Percentiles rank a stretch among this genome's conserved stretches.
Conservation (phyloP, 2,329 filamentous ascomycete genomes). For the Diaporthe eres region DNA sequence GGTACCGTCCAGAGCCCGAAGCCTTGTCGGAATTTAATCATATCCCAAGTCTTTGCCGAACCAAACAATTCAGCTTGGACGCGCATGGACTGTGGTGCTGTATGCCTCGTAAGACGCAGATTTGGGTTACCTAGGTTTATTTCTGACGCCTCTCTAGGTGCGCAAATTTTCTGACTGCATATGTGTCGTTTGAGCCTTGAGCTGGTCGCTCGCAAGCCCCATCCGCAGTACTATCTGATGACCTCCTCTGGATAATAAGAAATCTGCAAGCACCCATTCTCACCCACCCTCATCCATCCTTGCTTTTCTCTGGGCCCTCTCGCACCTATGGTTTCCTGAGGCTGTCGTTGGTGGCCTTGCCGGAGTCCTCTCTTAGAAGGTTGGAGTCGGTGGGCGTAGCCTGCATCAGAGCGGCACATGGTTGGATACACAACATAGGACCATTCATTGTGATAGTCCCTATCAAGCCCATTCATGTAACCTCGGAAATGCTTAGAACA, state of each 20-base stretch:
- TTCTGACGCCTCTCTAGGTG: not conserved
- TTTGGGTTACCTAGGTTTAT: not conserved
- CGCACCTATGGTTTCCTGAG: not conserved
- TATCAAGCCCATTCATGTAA: not conserved
- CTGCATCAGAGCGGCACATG: not conserved
- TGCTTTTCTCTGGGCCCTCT: not conserved
- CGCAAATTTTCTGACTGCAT: not conserved
- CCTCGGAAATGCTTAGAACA: not conserved
- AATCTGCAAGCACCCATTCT: not conserved
- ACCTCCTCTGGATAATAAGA: not conserved
- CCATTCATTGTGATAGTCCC: not conserved
- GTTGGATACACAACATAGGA: not conserved
- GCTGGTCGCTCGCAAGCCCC: not conserved
- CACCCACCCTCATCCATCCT: not conserved
- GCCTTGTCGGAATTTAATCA: not conserved
- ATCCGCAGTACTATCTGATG: not conserved
- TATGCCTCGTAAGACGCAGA: not conserved
- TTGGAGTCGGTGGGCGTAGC: not conserved
- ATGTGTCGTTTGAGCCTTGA: not conserved
- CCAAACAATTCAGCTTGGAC: not conserved
- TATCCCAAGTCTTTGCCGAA: not conserved
- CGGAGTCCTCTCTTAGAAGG: not conserved
- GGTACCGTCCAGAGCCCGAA: not conserved
- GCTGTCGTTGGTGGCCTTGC: not conserved
- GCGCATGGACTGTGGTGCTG: not conserved